phyloP scores from a whole-genome alignment of 1,139 yeast species.

The Debaryomyces singareniensis region DNA sequence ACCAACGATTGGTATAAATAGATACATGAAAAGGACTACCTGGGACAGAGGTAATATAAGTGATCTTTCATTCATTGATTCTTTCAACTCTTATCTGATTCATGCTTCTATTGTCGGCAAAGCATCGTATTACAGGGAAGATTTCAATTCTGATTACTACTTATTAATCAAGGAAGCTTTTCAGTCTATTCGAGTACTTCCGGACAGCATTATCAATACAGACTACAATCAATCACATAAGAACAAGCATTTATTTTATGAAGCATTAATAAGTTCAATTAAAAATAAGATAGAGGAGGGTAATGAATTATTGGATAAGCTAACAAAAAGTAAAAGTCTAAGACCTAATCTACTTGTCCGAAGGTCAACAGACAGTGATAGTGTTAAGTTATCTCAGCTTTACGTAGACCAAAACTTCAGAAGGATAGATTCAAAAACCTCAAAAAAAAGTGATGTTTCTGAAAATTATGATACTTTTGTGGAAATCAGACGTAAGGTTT shows the following conservation, averaged over 20 bases:
- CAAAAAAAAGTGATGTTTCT: conserved; percentile 9
- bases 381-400: conserved; percentile 26
- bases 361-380: conserved; percentile 10
- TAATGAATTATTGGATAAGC: conserved; percentile 10
- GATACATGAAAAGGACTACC: conserved; percentile 7
- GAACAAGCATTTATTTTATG: conserved; percentile 24
- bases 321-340: conserved; percentile 6
- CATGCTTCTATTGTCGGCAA: conserved; percentile 40
- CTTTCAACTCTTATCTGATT: conserved; percentile 31
- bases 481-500: conserved; percentile 28
- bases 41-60: neutral
- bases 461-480: conserved; percentile 26
- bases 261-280: conserved; percentile 31
- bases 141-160: conserved; percentile 23
- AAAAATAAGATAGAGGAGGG: conserved; percentile 27
- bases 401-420: conserved; percentile 18
- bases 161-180: conserved; percentile 31
- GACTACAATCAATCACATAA: conserved; percentile 7
- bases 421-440: conserved; percentile 10
- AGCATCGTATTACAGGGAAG: conserved; percentile 27
- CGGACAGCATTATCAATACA: too few species aligned
- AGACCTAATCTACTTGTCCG: conserved; percentile 9
- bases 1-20: conserved; percentile 31
- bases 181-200: conserved; percentile 32
- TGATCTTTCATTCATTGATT: conserved; percentile 36